Evolutionary conservation across 768 basidiomycete species (phyloP), one percentile per base, ranked within the genome.

Genomic region (Naganishia vishniacii): DNA sequence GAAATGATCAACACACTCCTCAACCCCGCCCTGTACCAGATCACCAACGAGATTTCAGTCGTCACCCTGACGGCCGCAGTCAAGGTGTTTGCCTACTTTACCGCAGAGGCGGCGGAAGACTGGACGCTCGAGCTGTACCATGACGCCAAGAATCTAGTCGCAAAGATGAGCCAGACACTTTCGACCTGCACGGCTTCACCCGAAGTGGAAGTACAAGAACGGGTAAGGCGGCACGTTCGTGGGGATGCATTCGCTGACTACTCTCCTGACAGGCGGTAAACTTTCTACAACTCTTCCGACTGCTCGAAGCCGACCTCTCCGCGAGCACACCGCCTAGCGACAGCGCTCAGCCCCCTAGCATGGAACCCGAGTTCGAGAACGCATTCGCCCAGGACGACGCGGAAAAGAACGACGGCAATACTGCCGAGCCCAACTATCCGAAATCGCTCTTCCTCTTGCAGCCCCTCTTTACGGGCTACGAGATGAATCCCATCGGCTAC

Each of bases 121-220:
- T 98, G 93, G 92, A 84, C 85, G 47, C 82, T 85, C 41, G 86
- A 88, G 42, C 80, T 84, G 56, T 79, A 91, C 45, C 77, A 82
- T 6, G 84, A 86, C 67, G 81, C 88, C 41, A 86, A 83, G 72
- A 77, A 79, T 26, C 80, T 83, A 12, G 89, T 90, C 1, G 83
- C 85, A 44, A 81, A 81, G 26, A 80, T 89, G 62, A 78, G 86
- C 28, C 79, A 75, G 13, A 56, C 53, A 12, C 40, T 56, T n/a
- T 56, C 37, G 6, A 23, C 2, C 23, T 56, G 53, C 23, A 23
- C 53, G 23, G n/a, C 34, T 6, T 56, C 53, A 12, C 37, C 53
- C 53, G 82, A 93, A 70, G 85, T 91, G 48, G 94, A 97, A 72
- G 86, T 97, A 12, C 92, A 95, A 78, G 93, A 98, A 77, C 82